Evolutionary conservation across 257 asterid genomes (phyloP), one percentile per base, ranked within the genome.

Genomic region (Solanum habrochaites): DNA sequence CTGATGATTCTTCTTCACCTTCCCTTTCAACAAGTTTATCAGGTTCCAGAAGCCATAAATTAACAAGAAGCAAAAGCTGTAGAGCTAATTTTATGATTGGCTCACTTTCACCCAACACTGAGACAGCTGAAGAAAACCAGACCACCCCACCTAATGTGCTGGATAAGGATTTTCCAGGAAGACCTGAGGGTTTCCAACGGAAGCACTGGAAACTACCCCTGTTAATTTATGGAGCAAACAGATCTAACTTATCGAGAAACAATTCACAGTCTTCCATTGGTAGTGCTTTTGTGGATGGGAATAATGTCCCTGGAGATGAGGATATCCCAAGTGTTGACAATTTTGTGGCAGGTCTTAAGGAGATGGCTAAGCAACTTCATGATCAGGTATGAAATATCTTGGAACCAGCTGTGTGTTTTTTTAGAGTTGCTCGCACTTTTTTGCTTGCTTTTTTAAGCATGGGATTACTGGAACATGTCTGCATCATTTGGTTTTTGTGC

Each of bases 331-430:
- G 98, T 88, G 96, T 97, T 71, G 97, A 96, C 85, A 93, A 98
- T 73, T 97, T 96, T 88, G 98, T 97, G 56, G 98, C 99, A n/a
- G 99, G 98, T 73, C 94, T 97, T 81, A 93, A 89, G 92, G 99
- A 96, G 89, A 94, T 96, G 98, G 98, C 98, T 14, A 93, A 93
- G 92, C 94, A 91, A 86, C 73, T 87, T 81, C 87, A 82, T 82
- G 88, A 89, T 88, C 95, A 95, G 98, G 99, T 96, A 52, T 88
- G 90, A 88, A 32, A 40, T 64, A 37, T 83, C 89, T 80, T 52
- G n/a, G 40, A 80, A 81, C 85, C 85, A 16, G 40, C 77, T 21
- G 3, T 77, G 29, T 18, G n/a, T 58, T 87, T 58, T 87, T 70
- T 40, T 40, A 62, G 47, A 27, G 70, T 27, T 70, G 82, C 23